These are phyloP conservation scores for Whalleya microplaca DNA, from an alignment of 2,329 filamentous ascomycete genomes.

Conservation along the genomic window DNA sequence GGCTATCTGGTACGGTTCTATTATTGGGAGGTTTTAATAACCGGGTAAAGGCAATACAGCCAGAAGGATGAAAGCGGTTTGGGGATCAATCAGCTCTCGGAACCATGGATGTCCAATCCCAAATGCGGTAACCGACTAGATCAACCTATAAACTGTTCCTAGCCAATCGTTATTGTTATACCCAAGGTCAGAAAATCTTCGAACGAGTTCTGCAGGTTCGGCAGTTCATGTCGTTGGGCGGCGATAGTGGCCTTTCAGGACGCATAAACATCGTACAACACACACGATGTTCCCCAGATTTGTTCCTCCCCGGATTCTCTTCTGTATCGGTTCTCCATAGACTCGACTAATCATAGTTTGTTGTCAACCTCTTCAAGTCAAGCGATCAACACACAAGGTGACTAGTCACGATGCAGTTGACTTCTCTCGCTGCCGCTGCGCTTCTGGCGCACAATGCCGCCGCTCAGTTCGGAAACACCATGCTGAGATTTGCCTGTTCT, in stretches of 20 bases:
- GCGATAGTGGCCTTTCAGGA: constrained; percentile 20
- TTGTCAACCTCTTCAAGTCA: constrained; percentile 10
- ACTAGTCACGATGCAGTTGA: constrained; percentile 39
- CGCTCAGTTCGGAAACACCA: constrained; percentile 40
- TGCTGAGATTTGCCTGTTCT: constrained; percentile 52
- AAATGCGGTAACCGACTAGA: constrained; percentile 33
- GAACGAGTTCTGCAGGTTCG: constrained; percentile 28
- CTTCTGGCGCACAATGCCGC: constrained; percentile 38
- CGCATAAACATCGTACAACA: constrained; percentile 31
- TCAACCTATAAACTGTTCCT: constrained; percentile 26
- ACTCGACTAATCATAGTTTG: constrained; percentile 9
- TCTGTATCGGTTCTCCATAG: constrained; percentile 18
- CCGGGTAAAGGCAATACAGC: constrained; percentile 38
- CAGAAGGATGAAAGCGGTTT: constrained; percentile 30
- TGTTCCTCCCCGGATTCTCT: constrained; percentile 25
- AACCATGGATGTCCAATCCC: constrained; percentile 27
- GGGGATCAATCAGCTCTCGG: constrained; percentile 34
- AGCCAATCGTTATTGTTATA: constrained; percentile 27
- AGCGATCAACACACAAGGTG: constrained; percentile 10
- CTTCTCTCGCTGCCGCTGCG: constrained; percentile 36
- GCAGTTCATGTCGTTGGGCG: constrained; percentile 29
- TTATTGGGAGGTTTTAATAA: constrained; percentile 35
- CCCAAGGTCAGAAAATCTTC: constrained; percentile 25
- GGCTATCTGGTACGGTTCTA: constrained; percentile 30
- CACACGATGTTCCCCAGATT: constrained; percentile 25